Percentiles rank a stretch among this genome's conserved stretches.
Evolutionary conservation across 139 green algal species (phyloP).

Genomic region (Gonium pectorale): DNA sequence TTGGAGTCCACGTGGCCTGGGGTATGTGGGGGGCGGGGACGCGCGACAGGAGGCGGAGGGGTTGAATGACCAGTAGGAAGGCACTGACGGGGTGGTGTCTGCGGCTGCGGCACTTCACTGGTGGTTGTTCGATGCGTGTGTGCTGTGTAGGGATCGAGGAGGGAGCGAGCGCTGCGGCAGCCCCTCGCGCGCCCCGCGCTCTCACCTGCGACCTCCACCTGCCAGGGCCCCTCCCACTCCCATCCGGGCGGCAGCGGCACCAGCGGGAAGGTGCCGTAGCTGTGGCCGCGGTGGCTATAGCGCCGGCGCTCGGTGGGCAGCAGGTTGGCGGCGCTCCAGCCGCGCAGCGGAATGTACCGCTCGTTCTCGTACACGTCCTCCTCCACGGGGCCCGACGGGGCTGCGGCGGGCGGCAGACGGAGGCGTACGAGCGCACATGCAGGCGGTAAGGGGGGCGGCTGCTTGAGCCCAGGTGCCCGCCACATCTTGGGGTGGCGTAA

Average conservation of each 20-base stretch:
- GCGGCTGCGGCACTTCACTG: too few species aligned
- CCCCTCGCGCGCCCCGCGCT: too few species aligned
- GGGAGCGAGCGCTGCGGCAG: too few species aligned
- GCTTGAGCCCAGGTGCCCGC: too few species aligned
- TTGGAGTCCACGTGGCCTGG: slow-evolving; percentile 68
- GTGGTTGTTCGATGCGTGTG: too few species aligned
- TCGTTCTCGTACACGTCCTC: slow-evolving; percentile 92
- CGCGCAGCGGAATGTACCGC: slow-evolving; percentile 73
- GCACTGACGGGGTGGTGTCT: too few species aligned
- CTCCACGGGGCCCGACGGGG: slow-evolving; percentile 49
- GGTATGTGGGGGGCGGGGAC: not conserved
- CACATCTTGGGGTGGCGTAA: too few species aligned
- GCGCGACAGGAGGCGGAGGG: too few species aligned
- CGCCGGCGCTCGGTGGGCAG: slow-evolving; percentile 67
- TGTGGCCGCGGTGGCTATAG: slow-evolving; percentile 64
- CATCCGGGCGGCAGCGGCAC: slow-evolving; percentile 68
- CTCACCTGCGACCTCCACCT: slow-evolving; percentile 61
- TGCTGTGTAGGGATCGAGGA: too few species aligned
- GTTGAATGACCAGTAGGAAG: too few species aligned
- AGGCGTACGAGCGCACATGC: too few species aligned
- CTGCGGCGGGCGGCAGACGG: not conserved
- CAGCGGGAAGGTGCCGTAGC: slow-evolving; percentile 59
- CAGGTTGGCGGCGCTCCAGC: slow-evolving; percentile 68
- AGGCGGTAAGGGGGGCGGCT: too few species aligned
- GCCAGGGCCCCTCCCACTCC: slow-evolving; percentile 83